Evolutionary conservation across 2,329 filamentous ascomycete genomes (phyloP).

Genomic region (Elsinoe arachidis): DNA sequence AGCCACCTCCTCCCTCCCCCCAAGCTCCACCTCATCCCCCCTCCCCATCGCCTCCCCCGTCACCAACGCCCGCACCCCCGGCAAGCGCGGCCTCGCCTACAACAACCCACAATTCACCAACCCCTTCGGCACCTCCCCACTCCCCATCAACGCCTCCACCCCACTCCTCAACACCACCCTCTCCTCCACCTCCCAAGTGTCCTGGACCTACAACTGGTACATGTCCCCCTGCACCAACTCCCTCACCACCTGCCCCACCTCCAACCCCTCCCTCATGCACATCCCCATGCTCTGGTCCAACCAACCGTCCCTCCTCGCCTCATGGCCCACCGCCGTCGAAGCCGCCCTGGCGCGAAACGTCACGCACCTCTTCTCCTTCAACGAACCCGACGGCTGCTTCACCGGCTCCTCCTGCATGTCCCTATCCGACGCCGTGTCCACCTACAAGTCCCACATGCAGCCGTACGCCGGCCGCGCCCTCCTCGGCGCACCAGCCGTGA

Average conservation of each 20-base stretch:
- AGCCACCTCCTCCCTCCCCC: not conserved
- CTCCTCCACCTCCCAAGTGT: slow-evolving; percentile 19
- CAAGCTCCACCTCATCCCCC: not conserved
- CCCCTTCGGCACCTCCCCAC: slow-evolving; percentile 48
- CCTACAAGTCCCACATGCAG: slow-evolving; percentile 47
- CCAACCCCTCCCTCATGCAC: slow-evolving; percentile 22
- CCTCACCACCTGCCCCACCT: slow-evolving; percentile 13
- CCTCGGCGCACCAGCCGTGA: slow-evolving; percentile 51
- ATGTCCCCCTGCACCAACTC: slow-evolving; percentile 13
- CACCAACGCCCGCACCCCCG: slow-evolving; percentile 11
- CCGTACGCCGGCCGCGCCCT: slow-evolving; percentile 40
- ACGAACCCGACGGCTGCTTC: slow-evolving; percentile 53
- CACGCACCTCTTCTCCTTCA: slow-evolving; percentile 54
- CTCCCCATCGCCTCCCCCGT: not conserved
- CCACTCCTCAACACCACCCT: slow-evolving; percentile 32
- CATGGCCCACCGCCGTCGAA: slow-evolving; percentile 20
- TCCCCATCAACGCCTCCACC: slow-evolving; percentile 53
- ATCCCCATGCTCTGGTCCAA: slow-evolving; percentile 23
- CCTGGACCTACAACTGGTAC: slow-evolving; percentile 25
- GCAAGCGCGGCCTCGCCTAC: slow-evolving; percentile 59
- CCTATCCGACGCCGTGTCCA: slow-evolving; percentile 40
- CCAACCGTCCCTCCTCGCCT: slow-evolving; percentile 16
- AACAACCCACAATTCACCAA: slow-evolving; percentile 40
- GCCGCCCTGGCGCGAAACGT: slow-evolving; percentile 25
- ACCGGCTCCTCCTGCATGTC: slow-evolving; percentile 47